Evolutionary conservation across 306 rosid species (phyloP).

Genomic region (Astragalus glycyphyllos): DNA sequence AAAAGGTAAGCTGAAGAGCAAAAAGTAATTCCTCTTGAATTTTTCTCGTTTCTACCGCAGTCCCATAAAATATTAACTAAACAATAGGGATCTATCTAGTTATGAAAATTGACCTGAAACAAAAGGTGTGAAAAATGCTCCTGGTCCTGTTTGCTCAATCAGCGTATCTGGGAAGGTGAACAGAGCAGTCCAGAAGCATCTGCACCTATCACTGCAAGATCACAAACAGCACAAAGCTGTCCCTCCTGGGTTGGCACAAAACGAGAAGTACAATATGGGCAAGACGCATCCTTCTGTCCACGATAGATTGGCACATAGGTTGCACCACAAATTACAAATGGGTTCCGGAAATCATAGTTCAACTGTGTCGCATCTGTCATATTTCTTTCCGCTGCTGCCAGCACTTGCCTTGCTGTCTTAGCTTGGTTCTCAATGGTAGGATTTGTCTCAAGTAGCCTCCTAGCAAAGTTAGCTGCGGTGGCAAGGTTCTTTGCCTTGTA

Average conservation of each 20-base stretch:
- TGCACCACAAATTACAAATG: slow-evolving; percentile 93
- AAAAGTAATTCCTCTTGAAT: slow-evolving; percentile 43
- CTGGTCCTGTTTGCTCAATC: slow-evolving; percentile 49
- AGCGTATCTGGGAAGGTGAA: slow-evolving; percentile 83
- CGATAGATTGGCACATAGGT: slow-evolving; percentile 89
- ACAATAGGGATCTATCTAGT: slow-evolving; percentile 41
- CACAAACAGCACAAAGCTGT: slow-evolving; percentile 81
- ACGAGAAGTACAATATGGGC: slow-evolving; percentile 87
- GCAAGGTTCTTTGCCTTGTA: slow-evolving; percentile 81
- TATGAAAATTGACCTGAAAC: slow-evolving; percentile 49
- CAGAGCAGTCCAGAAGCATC: slow-evolving; percentile 95
- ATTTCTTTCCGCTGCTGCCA: slow-evolving; percentile 88
- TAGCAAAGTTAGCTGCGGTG: slow-evolving; percentile 86
- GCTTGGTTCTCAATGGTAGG: slow-evolving; percentile 82
- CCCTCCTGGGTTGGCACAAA: slow-evolving; percentile 88
- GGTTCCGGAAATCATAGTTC: slow-evolving; percentile 93
- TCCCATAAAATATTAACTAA: slow-evolving; percentile 38
- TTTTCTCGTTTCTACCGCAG: slow-evolving; percentile 41
- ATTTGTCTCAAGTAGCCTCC: slow-evolving; percentile 86
- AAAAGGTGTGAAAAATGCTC: slow-evolving; percentile 44
- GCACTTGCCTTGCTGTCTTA: slow-evolving; percentile 82
- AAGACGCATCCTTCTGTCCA: slow-evolving; percentile 87
- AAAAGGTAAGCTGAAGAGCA: slow-evolving; percentile 39
- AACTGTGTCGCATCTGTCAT: slow-evolving; percentile 76
- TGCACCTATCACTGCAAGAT: slow-evolving; percentile 84